A percentile compares a stretch with the other conserved stretches of the same genome.
Conservation (phyloP, 2,329 filamentous ascomycete genomes). For the Cladosporium sphaerospermum region DNA sequence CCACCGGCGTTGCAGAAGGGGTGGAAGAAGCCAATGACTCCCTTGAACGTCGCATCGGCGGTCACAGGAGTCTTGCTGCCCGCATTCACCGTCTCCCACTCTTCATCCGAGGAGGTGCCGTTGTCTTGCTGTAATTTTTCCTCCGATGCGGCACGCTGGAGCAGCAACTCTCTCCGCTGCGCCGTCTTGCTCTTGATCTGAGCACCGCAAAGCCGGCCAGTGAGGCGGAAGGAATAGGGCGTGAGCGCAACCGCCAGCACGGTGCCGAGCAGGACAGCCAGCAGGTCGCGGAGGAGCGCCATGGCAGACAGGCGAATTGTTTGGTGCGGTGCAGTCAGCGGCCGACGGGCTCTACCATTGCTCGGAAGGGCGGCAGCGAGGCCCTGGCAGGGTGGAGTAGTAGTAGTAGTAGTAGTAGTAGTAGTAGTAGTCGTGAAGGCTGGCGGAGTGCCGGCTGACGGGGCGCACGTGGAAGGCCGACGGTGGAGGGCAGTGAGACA, state of each 20-base stretch:
- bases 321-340: no score
- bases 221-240: constrained; percentile 20
- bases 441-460: no score
- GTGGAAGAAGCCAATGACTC: constrained; percentile 93
- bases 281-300: constrained; percentile 8
- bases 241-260: constrained; percentile 18
- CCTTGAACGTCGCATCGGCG: constrained; percentile 62
- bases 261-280: constrained; percentile 21
- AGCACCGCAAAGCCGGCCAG: constrained; percentile 23
- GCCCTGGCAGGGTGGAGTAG: no score
- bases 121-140: constrained; percentile 14
- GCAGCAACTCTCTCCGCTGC: constrained; percentile 27
- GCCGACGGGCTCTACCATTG: no score
- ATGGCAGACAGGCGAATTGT: neutral
- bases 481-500: neutral
- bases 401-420: no score
- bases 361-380: no score
- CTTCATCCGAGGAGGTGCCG: constrained; percentile 47
- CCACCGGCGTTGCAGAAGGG: constrained; percentile 98
- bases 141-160: constrained; percentile 23
- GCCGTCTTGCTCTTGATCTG: constrained; percentile 25
- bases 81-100: constrained; percentile 62
- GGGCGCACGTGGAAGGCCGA: no score
- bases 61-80: constrained; percentile 43
- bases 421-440: no score